These are phyloP conservation scores for Thalassiosira profunda DNA, from an alignment of 108 stramenopile genomes.

Conservation along the genomic window DNA sequence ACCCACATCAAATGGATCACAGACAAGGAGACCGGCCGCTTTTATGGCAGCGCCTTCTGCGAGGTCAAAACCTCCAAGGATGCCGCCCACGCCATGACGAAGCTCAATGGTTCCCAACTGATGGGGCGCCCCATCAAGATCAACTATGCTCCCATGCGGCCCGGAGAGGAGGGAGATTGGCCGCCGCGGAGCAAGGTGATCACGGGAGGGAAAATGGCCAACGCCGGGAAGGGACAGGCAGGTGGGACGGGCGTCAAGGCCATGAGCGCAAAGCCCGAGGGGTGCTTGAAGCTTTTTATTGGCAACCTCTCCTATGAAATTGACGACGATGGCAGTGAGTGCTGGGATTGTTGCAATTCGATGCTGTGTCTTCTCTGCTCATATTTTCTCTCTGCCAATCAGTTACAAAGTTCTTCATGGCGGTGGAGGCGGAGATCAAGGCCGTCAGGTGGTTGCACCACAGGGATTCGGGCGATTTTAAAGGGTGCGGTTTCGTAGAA, in stretches of 20 bases:
- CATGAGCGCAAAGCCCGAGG: slow-evolving; percentile 89
- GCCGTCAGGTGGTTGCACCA: slow-evolving; percentile 95
- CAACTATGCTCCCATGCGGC: slow-evolving; percentile 87
- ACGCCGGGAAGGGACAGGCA: slow-evolving; percentile 71
- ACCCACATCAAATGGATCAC: slow-evolving; percentile 94
- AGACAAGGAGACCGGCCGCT: slow-evolving; percentile 84
- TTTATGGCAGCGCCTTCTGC: slow-evolving; percentile 87
- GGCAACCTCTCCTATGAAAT: slow-evolving; percentile 96
- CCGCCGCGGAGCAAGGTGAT: slow-evolving; percentile 73
- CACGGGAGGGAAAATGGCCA: slow-evolving; percentile 54
- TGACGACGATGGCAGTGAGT: slow-evolving; percentile 94
- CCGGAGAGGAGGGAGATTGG: slow-evolving; percentile 78
- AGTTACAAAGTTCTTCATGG: slow-evolving; percentile 91
- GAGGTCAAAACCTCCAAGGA: slow-evolving; percentile 71
- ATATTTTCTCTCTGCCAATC: too few species aligned
- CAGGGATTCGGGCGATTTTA: slow-evolving; percentile 94
- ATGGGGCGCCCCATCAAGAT: slow-evolving; percentile 95
- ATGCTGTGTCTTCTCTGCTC: too few species aligned
- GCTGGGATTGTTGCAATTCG: too few species aligned
- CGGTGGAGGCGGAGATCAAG: slow-evolving; percentile 89
- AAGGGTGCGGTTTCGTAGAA: slow-evolving; percentile 93
- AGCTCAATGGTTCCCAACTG: slow-evolving; percentile 71
- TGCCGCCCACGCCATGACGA: slow-evolving; percentile 74
- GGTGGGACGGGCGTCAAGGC: slow-evolving; percentile 82
- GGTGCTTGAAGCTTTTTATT: slow-evolving; percentile 89